These are phyloP conservation scores for Salix udensis DNA, from an alignment of 345 rosid species.

Conservation along the genomic window DNA sequence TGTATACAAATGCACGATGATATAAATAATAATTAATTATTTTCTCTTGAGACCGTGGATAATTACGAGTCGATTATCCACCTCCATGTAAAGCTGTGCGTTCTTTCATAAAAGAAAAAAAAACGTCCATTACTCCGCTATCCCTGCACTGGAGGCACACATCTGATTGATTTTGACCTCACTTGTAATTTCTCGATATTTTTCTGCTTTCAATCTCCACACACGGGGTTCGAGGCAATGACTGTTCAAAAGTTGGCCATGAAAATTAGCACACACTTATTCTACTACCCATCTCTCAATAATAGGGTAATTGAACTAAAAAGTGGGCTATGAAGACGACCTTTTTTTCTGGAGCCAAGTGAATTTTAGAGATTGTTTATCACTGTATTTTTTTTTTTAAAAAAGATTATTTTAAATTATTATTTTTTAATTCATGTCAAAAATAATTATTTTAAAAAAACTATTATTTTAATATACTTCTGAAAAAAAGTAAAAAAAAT, in stretches of 20 bases:
- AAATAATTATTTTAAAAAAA: too few relatives aligned
- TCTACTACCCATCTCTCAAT: slow-evolving; percentile 22
- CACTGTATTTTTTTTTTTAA: too few relatives aligned
- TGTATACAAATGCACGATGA: too few relatives aligned
- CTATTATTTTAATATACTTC: too few relatives aligned
- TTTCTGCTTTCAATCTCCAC: slow-evolving; percentile 18
- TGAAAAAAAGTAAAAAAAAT: too few relatives aligned
- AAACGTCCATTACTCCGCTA: slow-evolving; percentile 1
- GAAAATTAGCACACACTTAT: background rate
- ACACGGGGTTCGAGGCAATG: slow-evolving; percentile 27
- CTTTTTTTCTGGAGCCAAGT: slow-evolving; percentile 35
- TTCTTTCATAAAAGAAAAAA: background rate
- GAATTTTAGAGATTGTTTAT: background rate
- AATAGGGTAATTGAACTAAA: slow-evolving; percentile 48
- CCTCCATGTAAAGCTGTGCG: too few relatives aligned
- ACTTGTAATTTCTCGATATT: background rate
- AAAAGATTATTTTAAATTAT: too few relatives aligned
- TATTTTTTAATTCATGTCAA: too few relatives aligned
- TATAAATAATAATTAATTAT: too few relatives aligned
- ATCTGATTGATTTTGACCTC: background rate
- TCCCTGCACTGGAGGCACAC: background rate
- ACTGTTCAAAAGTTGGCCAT: slow-evolving; percentile 15
- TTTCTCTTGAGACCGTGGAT: too few relatives aligned
- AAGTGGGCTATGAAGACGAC: slow-evolving; percentile 34
- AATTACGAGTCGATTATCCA: too few relatives aligned